Percentiles rank a stretch among this genome's conserved stretches.
Evolutionary conservation across 2,329 filamentous ascomycete genomes (phyloP).

Genomic region (Purpureocillium lavendulum): DNA sequence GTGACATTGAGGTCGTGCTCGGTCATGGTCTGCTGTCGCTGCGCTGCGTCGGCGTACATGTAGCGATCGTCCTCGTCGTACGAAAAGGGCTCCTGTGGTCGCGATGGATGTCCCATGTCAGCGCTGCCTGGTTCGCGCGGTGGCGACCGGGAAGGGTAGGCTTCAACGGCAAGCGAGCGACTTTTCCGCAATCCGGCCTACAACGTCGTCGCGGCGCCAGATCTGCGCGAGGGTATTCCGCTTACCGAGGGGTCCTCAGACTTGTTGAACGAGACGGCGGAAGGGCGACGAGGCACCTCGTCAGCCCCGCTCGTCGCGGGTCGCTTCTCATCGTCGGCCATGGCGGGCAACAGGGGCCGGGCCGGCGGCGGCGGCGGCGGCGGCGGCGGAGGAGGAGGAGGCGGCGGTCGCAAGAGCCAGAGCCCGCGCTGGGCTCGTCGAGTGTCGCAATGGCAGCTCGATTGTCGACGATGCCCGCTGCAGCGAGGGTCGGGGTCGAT

Average conservation of each 20-base stretch:
- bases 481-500: background rate
- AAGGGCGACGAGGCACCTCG: conserved; percentile 10
- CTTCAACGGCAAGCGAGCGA: too few species aligned
- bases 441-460: conserved; percentile 2
- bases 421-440: conserved; percentile 6
- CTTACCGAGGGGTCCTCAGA: conserved; percentile 8
- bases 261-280: conserved; percentile 8
- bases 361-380: background rate
- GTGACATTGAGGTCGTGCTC: conserved; percentile 35
- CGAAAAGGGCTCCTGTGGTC: conserved; percentile 24
- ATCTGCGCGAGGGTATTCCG: background rate
- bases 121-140: too few species aligned
- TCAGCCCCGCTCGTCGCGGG: conserved; percentile 11
- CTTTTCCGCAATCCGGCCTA: too few species aligned
- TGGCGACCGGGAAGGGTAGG: too few species aligned
- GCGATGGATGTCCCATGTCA: background rate
- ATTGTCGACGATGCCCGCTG: background rate
- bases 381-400: background rate
- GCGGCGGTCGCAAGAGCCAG: conserved; percentile 4
- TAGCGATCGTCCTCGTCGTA: conserved; percentile 29
- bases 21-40: conserved; percentile 11
- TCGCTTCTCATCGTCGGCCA: conserved; percentile 21
- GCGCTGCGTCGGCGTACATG: conserved; percentile 19
- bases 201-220: background rate
- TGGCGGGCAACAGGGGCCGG: conserved; percentile 1